Conservation (phyloP, 208 protist species). For the Lotmaria passim region DNA sequence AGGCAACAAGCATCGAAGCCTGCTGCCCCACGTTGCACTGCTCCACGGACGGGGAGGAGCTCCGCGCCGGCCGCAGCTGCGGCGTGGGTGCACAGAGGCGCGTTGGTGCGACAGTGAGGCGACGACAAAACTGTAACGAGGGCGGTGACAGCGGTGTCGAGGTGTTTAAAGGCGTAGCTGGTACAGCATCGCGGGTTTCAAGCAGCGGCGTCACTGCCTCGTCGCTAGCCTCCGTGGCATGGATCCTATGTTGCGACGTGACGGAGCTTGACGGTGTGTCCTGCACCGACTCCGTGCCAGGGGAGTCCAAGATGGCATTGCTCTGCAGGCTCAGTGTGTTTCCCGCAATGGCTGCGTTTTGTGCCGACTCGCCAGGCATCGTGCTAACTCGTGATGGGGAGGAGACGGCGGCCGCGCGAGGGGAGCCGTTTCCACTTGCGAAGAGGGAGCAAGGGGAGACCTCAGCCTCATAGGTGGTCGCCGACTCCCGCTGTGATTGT, state of each 20-base stretch:
- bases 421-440: constrained; percentile 1
- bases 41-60: not conserved
- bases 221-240: not conserved
- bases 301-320: not conserved
- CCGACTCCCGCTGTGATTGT: constrained; percentile 16
- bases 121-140: not conserved
- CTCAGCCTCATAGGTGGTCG: not conserved
- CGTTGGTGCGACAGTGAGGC: constrained; percentile 1
- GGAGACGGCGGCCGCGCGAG: not conserved
- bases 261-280: not conserved
- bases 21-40: not conserved
- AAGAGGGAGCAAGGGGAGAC: not conserved
- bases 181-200: not conserved
- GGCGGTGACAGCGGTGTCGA: not conserved
- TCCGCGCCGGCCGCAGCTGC: not conserved
- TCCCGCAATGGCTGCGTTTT: not conserved
- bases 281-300: not conserved
- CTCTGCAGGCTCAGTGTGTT: not conserved
- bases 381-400: not conserved
- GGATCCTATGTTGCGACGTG: not conserved
- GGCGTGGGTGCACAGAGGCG: not conserved
- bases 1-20: not conserved
- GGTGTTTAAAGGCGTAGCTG: not conserved
- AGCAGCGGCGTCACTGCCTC: not conserved
- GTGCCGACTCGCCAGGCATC: not conserved